Percentiles rank a stretch among this genome's conserved stretches.
phyloP scores from a whole-genome alignment of 331 rosid genomes.

The Quercus lobata region DNA sequence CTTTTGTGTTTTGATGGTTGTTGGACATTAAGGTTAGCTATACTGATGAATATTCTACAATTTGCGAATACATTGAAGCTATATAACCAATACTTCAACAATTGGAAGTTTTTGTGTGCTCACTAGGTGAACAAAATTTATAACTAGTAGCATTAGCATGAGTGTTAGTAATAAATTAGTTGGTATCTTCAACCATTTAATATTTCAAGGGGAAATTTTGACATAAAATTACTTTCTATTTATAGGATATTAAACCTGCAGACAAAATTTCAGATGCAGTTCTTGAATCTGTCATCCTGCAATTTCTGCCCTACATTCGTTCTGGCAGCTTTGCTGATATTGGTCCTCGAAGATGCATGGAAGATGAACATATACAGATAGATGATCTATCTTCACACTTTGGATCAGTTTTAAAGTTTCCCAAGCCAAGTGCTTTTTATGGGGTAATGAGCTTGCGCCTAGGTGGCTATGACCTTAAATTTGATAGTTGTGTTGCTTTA shows the following conservation, averaged over 20 bases:
- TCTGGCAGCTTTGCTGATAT: constrained; percentile 94
- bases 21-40: neutral
- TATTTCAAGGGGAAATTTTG: neutral
- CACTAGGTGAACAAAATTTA: neutral
- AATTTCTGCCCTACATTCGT: constrained; percentile 65
- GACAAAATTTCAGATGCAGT: constrained; percentile 44
- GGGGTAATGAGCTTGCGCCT: constrained; percentile 51
- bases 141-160: neutral
- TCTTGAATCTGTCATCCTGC: constrained; percentile 34
- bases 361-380: constrained; percentile 92
- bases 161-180: neutral
- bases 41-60: neutral
- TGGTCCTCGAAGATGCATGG: constrained; percentile 91
- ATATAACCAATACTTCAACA: neutral
- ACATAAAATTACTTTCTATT: constrained; percentile 18
- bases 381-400: constrained; percentile 73
- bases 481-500: neutral
- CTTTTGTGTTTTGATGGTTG: neutral
- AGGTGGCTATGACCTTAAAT: neutral
- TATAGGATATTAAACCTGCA: constrained; percentile 49
- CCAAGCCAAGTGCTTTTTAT: constrained; percentile 90
- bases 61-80: neutral
- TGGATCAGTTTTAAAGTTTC: constrained; percentile 59
- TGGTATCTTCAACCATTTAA: neutral
- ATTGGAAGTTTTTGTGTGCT: neutral